Percentiles rank a stretch among this genome's conserved stretches.
Conservation (phyloP, 495 filamentous ascomycete species). For the Penicillium herquei region DNA sequence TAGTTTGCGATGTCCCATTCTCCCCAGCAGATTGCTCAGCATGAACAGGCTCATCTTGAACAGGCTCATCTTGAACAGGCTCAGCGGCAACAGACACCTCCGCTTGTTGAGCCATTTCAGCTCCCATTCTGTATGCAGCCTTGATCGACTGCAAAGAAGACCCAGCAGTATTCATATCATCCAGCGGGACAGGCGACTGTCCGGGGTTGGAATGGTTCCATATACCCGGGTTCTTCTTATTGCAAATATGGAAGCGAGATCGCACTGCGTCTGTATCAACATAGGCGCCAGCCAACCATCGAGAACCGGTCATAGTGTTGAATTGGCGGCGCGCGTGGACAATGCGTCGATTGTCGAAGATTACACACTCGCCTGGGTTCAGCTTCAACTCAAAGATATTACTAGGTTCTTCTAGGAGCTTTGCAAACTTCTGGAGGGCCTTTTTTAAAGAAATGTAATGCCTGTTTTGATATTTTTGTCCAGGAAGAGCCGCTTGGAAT, state of each 20-base stretch:
- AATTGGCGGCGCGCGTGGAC: constrained; percentile 77
- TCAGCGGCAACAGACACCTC: too few species aligned
- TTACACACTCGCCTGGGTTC: constrained; percentile 73
- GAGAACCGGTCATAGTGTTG: constrained; percentile 48
- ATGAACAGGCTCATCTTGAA: too few species aligned
- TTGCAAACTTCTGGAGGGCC: constrained; percentile 40
- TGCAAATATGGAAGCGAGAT: constrained; percentile 48
- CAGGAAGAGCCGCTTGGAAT: constrained; percentile 55
- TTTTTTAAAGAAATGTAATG: not conserved
- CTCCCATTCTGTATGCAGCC: too few species aligned
- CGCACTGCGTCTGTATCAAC: constrained; percentile 66
- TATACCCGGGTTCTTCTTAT: constrained; percentile 4
- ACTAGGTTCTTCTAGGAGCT: constrained; percentile 35
- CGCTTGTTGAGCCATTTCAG: too few species aligned
- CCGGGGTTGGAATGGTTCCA: constrained; percentile 9
- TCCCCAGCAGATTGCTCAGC: too few species aligned
- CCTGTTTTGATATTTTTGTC: too few species aligned
- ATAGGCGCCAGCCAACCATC: constrained; percentile 87
- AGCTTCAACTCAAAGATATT: constrained; percentile 66
- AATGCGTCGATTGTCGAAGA: constrained; percentile 81
- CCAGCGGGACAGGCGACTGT: too few species aligned
- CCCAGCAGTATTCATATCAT: not conserved
- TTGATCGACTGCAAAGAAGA: not conserved
- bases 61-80: too few species aligned
- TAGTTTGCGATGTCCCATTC: too few species aligned